These are phyloP conservation scores for Mayamaea pseudoterrestris DNA, from an alignment of 108 stramenopile species.

Conservation along the genomic window DNA sequence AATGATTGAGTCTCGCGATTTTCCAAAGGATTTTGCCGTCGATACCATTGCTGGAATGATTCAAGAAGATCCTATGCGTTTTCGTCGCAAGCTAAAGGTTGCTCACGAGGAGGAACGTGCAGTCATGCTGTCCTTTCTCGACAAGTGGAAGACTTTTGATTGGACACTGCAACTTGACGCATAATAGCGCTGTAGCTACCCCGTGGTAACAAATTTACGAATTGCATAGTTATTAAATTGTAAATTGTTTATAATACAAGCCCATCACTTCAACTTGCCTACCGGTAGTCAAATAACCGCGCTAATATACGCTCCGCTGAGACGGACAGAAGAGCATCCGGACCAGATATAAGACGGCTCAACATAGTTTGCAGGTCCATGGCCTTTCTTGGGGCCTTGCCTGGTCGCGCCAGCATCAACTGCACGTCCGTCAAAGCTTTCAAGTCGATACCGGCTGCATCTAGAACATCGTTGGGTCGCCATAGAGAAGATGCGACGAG, in stretches of 20 bases:
- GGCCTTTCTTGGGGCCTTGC: slow-evolving; percentile 45
- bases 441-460: not conserved
- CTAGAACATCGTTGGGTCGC: slow-evolving; percentile 1
- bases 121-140: slow-evolving; percentile 34
- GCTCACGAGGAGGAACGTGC: slow-evolving; percentile 25
- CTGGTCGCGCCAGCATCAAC: slow-evolving; percentile 42
- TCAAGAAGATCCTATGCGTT: slow-evolving; percentile 57
- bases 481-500: slow-evolving; percentile 22
- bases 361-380: slow-evolving; percentile 24
- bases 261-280: too few relatives aligned
- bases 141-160: slow-evolving; percentile 48
- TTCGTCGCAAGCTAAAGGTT: slow-evolving; percentile 36
- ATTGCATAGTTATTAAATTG: too few relatives aligned
- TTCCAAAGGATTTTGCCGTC: slow-evolving; percentile 58
- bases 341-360: not conserved
- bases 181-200: too few relatives aligned
- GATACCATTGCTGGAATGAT: slow-evolving; percentile 74
- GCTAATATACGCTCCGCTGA: slow-evolving; percentile 11
- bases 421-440: slow-evolving; percentile 9
- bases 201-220: too few relatives aligned
- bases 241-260: too few relatives aligned
- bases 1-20: slow-evolving; percentile 44
- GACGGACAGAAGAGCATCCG: slow-evolving; percentile 1
- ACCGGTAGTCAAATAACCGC: slow-evolving; percentile 8
- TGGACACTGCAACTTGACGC: too few relatives aligned